Conservation (phyloP, 2,329 filamentous ascomycete genomes). For the Colletotrichum sidae region DNA sequence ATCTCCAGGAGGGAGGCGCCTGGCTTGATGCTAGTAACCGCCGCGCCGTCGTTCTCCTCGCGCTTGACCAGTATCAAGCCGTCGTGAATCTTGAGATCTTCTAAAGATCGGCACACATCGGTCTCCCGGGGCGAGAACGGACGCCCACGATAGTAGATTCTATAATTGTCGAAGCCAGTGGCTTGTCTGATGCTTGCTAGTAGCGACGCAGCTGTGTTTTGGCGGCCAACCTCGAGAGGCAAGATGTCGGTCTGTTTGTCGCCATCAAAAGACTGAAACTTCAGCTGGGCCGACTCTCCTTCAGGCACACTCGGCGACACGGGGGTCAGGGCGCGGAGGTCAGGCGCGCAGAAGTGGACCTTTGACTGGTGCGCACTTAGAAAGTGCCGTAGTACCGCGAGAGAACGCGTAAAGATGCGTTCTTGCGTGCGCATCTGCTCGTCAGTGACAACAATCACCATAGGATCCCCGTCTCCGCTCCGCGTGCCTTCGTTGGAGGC, state of each 20-base stretch:
- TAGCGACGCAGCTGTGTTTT: constrained; percentile 78
- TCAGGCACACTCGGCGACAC: constrained; percentile 63
- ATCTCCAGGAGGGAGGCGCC: constrained; percentile 75
- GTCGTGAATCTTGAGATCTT: constrained; percentile 74
- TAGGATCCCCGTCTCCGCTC: constrained; percentile 62
- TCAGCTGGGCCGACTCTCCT: constrained; percentile 74
- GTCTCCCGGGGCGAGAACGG: constrained; percentile 71
- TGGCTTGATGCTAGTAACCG: constrained; percentile 58
- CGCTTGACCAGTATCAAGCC: constrained; percentile 76
- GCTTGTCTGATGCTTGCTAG: constrained; percentile 73
- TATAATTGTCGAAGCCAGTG: constrained; percentile 82
- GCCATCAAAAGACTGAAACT: constrained; percentile 80
- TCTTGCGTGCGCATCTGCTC: constrained; percentile 66
- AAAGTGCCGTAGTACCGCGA: constrained; percentile 76
- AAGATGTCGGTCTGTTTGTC: constrained; percentile 69
- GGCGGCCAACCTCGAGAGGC: constrained; percentile 73
- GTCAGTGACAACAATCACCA: constrained; percentile 62
- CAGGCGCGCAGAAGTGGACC: constrained; percentile 69
- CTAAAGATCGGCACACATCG: constrained; percentile 71
- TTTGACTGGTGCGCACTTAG: constrained; percentile 73
- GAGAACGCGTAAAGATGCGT: constrained; percentile 74
- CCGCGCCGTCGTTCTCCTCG: constrained; percentile 59
- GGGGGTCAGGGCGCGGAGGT: constrained; percentile 65
- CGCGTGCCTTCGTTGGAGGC: constrained; percentile 54
- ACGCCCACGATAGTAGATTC: constrained; percentile 76